Conservation (phyloP, 2,329 filamentous ascomycete species). For the Colletotrichum costaricense region DNA sequence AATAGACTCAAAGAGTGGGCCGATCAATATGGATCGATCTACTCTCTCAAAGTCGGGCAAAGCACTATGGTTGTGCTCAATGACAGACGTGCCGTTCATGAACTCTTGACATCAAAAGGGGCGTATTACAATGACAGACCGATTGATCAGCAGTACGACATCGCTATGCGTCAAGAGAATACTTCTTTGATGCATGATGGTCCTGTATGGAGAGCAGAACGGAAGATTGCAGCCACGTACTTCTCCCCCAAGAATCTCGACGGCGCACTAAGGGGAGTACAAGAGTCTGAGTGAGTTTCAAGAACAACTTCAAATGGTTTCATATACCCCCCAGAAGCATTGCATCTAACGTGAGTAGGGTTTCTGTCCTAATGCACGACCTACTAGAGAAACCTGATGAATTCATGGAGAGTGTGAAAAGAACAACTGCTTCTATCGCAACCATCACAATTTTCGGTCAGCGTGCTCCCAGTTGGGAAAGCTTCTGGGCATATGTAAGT, state of each 20-base stretch:
- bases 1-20: constrained; percentile 56
- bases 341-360: background rate
- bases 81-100: constrained; percentile 50
- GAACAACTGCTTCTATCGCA: constrained; percentile 18
- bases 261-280: constrained; percentile 52
- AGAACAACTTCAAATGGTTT: background rate
- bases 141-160: background rate
- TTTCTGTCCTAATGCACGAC: constrained; percentile 11
- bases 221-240: constrained; percentile 57
- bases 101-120: constrained; percentile 57
- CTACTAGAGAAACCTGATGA: constrained; percentile 12
- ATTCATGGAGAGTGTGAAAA: constrained; percentile 2
- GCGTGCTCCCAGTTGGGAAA: background rate
- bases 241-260: constrained; percentile 58
- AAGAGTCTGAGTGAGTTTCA: constrained; percentile 56
- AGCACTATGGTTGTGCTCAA: constrained; percentile 54
- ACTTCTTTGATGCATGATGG: constrained; percentile 55
- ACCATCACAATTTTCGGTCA: constrained; percentile 13
- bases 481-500: constrained; percentile 23
- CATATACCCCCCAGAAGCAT: background rate
- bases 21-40: constrained; percentile 54
- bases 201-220: constrained; percentile 55
- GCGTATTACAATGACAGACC: constrained; percentile 56
- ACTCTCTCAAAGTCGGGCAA: constrained; percentile 53
- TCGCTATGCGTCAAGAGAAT: background rate